Evolutionary conservation across 257 asterid species (phyloP).

Genomic region (Lantana camara): DNA sequence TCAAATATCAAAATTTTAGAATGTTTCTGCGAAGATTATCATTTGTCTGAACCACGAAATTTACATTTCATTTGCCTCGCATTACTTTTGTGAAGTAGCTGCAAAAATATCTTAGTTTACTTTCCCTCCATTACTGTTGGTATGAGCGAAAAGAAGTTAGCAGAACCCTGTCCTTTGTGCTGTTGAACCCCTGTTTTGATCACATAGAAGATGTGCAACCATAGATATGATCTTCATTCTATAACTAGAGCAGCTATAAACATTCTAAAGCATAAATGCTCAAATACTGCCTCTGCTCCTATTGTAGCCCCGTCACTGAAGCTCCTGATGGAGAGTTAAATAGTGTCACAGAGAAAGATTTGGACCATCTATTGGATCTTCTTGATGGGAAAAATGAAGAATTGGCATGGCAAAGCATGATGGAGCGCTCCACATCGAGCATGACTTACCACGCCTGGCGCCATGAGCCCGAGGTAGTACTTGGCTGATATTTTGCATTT

Average conservation of each 20-base stretch:
- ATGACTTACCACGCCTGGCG: slow-evolving; percentile 96
- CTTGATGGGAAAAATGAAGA: slow-evolving; percentile 72
- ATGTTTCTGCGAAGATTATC: background rate
- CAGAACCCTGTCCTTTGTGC: background rate
- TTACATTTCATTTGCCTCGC: slow-evolving; percentile 1
- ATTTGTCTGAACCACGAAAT: background rate
- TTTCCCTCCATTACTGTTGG: background rate
- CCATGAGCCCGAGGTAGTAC: slow-evolving; percentile 80
- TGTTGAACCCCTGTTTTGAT: background rate
- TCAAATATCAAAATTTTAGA: background rate
- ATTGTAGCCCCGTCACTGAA: slow-evolving; percentile 48
- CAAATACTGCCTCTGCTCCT: slow-evolving; percentile 21
- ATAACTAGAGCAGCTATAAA: slow-evolving; percentile 9
- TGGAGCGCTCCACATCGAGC: slow-evolving; percentile 87
- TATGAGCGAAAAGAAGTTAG: background rate
- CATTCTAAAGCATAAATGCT: background rate
- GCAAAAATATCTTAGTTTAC: background rate
- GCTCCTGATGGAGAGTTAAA: slow-evolving; percentile 46
- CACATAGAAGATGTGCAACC: background rate
- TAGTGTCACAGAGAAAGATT: slow-evolving; percentile 63
- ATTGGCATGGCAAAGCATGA: slow-evolving; percentile 88
- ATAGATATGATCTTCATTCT: background rate
- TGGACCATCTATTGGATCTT: slow-evolving; percentile 67
- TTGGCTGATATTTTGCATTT: slow-evolving; percentile 5
- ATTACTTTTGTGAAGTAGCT: background rate